Evolutionary conservation across 352 stramenopile species (phyloP).

Genomic region (Elongisporangium senticosum): DNA sequence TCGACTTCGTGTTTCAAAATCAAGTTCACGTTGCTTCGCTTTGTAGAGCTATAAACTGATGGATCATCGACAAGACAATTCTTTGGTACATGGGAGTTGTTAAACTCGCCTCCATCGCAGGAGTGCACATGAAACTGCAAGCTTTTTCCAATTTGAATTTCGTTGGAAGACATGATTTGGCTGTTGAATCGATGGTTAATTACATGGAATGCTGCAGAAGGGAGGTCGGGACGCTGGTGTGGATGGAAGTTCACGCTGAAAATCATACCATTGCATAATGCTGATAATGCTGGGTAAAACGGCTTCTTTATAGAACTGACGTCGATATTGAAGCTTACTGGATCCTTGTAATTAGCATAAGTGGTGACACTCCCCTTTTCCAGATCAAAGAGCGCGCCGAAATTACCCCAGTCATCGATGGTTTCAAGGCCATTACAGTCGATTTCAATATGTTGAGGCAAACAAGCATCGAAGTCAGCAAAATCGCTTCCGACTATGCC

Average conservation of each 20-base stretch:
- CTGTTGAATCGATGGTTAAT: conserved; percentile 31
- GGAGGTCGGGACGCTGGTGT: conserved; percentile 39
- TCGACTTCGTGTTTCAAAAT: conserved; percentile 76
- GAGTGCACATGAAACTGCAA: conserved; percentile 59
- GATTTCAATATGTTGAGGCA: conserved; percentile 26
- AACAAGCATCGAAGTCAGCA: conserved; percentile 9
- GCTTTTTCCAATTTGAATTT: conserved; percentile 66
- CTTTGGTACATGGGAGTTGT: conserved; percentile 45
- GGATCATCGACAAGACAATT: conserved; percentile 78
- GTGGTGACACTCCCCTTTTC: conserved; percentile 45
- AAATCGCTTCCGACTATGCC: conserved; percentile 45
- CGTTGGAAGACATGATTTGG: conserved; percentile 40
- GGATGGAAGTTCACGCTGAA: conserved; percentile 73
- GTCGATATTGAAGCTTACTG: conserved; percentile 29
- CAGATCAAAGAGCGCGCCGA: conserved; percentile 83
- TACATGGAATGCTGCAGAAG: conserved; percentile 26
- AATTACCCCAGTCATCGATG: conserved; percentile 22
- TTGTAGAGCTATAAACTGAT: conserved; percentile 76
- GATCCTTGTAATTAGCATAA: conserved; percentile 42
- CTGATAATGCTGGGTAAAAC: conserved; percentile 52
- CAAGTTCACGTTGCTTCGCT: conserved; percentile 70
- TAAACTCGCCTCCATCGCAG: conserved; percentile 82
- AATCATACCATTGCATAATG: conserved; percentile 62
- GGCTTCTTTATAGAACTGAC: conserved; percentile 23
- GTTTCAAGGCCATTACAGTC: conserved; percentile 34